Evolutionary conservation across 1,284 basidiomycete species (phyloP), one percentile per base, ranked within the genome.

Genomic region (Amylostereum chailletii): DNA sequence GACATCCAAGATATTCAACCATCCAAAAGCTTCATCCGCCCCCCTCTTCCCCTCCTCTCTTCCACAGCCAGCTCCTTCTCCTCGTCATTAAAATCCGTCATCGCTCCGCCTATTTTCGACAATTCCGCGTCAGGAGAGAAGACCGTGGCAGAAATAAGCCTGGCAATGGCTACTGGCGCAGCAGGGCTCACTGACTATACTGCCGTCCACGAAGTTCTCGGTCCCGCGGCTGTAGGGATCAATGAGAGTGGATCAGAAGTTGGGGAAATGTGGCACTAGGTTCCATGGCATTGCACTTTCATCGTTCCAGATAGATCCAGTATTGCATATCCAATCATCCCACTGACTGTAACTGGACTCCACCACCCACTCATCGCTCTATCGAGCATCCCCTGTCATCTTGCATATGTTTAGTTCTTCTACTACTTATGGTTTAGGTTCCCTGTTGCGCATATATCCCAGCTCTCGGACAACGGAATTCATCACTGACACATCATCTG

Each of bases 111-210:
- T 48, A 45, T 55, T 61, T 39, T 58, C 19, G 19, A 19, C 19
- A 19, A 19, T 19, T 19, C 19, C 19, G 19, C 19, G 19, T 19
- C 19, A 19, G 68, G 73, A 9, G 81, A 83, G 51, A 82, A 79
- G 57, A 76, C 75, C n/a, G 66, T 86, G 43, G 79, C 76, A 27
- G 80, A 77, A 10, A 67, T 86, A 19, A 74, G 69, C 44, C 65
- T 86, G 4, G 82, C 80, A 10, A 71, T 86, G 60, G 81, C 81
- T 4, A 84, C 77, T 54, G 84, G 83, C 34, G 81, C 83, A n/a
- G 81, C 77, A 2, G 74, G 81, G 40, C 63, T 86, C 39, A 76
- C 68, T 50, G 83, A 86, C 58, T 86, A 86, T 53, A 68, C 71
- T 49, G 71, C 74, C 5, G 65, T 83, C 40, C 72, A 71, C 52